These are phyloP conservation scores for Claviceps monticola DNA, from an alignment of 2,329 filamentous ascomycete genomes.

Conservation along the genomic window DNA sequence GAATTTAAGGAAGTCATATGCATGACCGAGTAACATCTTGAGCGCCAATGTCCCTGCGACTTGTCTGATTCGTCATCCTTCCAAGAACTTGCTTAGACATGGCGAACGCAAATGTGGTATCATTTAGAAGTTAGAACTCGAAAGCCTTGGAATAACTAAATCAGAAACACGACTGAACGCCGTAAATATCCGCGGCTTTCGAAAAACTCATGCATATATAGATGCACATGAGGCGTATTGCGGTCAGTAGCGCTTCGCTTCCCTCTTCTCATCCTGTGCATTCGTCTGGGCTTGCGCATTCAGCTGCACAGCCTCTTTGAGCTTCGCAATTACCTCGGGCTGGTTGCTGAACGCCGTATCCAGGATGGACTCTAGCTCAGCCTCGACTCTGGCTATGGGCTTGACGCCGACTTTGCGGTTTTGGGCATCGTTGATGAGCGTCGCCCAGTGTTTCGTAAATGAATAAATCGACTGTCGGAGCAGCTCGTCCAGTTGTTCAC, in stretches of 20 bases:
- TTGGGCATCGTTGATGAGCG: slow-evolving; percentile 34
- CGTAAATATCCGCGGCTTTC: not conserved
- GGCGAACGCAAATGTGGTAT: too few species aligned
- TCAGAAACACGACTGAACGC: not conserved
- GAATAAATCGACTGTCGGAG: slow-evolving; percentile 47
- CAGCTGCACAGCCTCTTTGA: slow-evolving; percentile 47
- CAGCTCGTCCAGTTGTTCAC: slow-evolving; percentile 50
- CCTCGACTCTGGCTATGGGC: slow-evolving; percentile 37
- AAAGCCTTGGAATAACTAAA: too few species aligned
- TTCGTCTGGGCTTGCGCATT: slow-evolving; percentile 40
- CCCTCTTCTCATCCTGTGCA: slow-evolving; percentile 22
- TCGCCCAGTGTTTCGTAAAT: slow-evolving; percentile 48
- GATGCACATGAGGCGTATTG: too few species aligned
- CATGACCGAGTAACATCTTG: too few species aligned
- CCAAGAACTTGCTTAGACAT: too few species aligned
- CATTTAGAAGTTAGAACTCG: too few species aligned
- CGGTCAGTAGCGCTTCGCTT: slow-evolving; percentile 10
- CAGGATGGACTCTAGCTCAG: slow-evolving; percentile 43
- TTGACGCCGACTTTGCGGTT: slow-evolving; percentile 33
- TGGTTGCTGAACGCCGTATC: slow-evolving; percentile 44
- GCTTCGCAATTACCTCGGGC: slow-evolving; percentile 42
- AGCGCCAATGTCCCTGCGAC: too few species aligned
- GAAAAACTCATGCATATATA: not conserved
- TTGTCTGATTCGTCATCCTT: too few species aligned
- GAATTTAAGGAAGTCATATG: too few species aligned